phyloP scores from a whole-genome alignment of 345 rosid genomes.

The Erucastrum elatum region DNA sequence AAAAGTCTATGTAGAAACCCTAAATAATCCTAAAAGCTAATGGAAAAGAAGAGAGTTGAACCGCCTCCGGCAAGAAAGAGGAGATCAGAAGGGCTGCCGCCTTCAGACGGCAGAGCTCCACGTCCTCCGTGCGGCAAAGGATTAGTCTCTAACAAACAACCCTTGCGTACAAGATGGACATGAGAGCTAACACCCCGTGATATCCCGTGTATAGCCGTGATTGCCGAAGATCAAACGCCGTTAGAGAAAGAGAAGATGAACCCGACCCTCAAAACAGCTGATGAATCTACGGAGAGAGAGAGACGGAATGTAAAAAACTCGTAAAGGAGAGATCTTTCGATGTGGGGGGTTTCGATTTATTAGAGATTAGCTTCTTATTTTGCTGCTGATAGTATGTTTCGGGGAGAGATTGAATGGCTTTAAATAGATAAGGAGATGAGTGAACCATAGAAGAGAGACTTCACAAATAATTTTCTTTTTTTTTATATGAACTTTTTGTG shows the following conservation, averaged over 20 bases:
- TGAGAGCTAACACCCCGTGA: conserved; percentile 47
- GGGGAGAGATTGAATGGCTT: conserved; percentile 17
- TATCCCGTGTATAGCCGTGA: conserved; percentile 95
- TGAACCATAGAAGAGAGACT: conserved; percentile 31
- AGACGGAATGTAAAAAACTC: neutral
- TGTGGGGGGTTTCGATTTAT: neutral
- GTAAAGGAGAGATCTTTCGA: conserved; percentile 7
- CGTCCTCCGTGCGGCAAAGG: conserved; percentile 99
- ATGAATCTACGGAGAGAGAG: neutral
- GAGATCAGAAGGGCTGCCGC: conserved; percentile 99
- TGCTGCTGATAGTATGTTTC: neutral
- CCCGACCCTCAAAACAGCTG: conserved; percentile 33
- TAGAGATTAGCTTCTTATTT: neutral
- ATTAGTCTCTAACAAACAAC: conserved; percentile 64
- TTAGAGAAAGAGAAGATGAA: conserved; percentile 4
- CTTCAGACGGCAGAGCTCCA: conserved; percentile 99
- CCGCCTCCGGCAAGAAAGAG: conserved; percentile 99
- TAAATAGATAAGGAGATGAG: conserved; percentile 50
- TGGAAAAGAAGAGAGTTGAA: conserved; percentile 7
- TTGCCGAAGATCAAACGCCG: conserved; percentile 36
- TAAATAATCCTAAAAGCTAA: conserved; percentile 29
- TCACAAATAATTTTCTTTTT: neutral
- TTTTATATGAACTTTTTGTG: neutral
- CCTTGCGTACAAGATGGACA: conserved; percentile 64
- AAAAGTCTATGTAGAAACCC: neutral